Conservation (phyloP, 345 rosid species). For the Citrus cavaleriei region DNA sequence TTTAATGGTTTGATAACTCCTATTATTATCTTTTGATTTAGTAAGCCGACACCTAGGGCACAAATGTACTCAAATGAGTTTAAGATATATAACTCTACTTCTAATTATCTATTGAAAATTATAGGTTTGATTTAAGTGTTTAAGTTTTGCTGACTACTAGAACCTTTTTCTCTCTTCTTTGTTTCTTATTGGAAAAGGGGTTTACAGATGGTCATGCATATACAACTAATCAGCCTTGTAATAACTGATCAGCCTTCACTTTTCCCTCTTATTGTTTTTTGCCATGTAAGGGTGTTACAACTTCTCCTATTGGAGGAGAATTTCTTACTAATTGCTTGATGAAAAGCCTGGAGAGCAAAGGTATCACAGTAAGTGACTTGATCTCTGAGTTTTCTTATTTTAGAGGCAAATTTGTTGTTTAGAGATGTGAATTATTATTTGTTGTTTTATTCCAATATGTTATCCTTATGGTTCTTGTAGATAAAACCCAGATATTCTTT, state of each 20-base stretch:
- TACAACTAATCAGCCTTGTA: not conserved
- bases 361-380: constrained; percentile 58
- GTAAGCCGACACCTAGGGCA: not conserved
- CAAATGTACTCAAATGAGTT: not conserved
- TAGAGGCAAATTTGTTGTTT: constrained; percentile 4
- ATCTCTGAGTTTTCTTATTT: not conserved
- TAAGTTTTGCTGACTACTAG: not conserved
- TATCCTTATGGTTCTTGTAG: constrained; percentile 42
- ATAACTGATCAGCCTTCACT: not conserved
- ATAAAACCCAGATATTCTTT: constrained; percentile 96
- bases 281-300: constrained; percentile 56
- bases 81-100: not conserved
- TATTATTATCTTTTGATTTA: not conserved
- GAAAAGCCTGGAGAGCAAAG: constrained; percentile 97
- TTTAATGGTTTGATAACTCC: not conserved
- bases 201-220: not conserved
- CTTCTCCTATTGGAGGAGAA: constrained; percentile 94
- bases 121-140: not conserved
- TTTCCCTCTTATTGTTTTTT: constrained; percentile 6
- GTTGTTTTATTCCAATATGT: not conserved
- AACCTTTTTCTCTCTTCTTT: not conserved
- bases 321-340: constrained; percentile 88
- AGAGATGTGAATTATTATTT: not conserved
- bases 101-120: not conserved
- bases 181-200: not conserved